phyloP scores from a whole-genome alignment of 2,329 filamentous ascomycete species.

The Phialophora macrospora region DNA sequence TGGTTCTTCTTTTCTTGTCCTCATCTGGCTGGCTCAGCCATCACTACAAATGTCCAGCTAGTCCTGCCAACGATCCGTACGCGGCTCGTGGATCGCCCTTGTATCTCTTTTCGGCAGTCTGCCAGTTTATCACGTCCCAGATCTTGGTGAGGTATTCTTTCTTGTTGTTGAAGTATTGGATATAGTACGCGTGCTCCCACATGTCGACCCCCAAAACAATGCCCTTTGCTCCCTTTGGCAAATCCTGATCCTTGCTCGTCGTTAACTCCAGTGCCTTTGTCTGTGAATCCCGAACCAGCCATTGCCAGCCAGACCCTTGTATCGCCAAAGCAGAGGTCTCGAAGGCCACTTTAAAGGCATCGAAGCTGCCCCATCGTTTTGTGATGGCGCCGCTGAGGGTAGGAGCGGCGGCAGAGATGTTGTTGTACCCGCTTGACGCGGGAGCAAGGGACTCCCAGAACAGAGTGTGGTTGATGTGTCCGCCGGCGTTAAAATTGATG shows the following conservation, averaged over 20 bases:
- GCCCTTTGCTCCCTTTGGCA: conserved; percentile 27
- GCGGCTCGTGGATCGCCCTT: conserved; percentile 21
- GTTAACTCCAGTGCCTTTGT: conserved; percentile 65
- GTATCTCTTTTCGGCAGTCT: conserved; percentile 33
- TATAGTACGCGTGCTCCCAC: conserved; percentile 93
- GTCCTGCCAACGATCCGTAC: conserved; percentile 30
- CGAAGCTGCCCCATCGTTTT: conserved; percentile 70
- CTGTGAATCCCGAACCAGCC: conserved; percentile 70
- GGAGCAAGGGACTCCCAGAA: conserved; percentile 80
- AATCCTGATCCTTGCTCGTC: conserved; percentile 84
- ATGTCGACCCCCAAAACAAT: conserved; percentile 82
- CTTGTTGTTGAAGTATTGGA: conserved; percentile 58
- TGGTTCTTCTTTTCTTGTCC: too few relatives aligned
- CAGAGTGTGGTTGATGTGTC: conserved; percentile 67
- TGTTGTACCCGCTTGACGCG: conserved; percentile 58
- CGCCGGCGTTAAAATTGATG: conserved; percentile 69
- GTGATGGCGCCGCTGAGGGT: conserved; percentile 65
- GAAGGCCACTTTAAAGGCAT: conserved; percentile 70
- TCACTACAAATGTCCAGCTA: conserved; percentile 25
- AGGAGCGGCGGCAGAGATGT: conserved; percentile 60
- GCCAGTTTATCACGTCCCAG: conserved; percentile 36
- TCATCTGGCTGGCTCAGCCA: background rate
- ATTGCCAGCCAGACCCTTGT: conserved; percentile 87
- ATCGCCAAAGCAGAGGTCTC: conserved; percentile 68
- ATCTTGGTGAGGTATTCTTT: conserved; percentile 33